Evolutionary conservation across 768 basidiomycete species (phyloP).

Genomic region (Trametes coccinea): DNA sequence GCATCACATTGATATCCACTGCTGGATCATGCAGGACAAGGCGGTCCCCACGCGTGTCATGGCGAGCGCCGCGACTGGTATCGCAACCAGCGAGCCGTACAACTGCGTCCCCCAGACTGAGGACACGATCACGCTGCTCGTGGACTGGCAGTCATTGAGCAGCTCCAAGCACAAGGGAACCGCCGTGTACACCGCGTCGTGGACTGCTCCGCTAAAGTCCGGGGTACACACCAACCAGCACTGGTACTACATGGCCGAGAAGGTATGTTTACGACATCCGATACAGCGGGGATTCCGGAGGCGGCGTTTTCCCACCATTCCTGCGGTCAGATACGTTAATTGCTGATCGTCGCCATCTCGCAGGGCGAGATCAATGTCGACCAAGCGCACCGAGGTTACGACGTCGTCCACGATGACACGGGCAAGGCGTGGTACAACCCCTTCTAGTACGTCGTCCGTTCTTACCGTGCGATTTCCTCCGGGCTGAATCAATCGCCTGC

Average conservation of each 20-base stretch:
- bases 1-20: conserved; percentile 89
- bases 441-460: conserved; percentile 67
- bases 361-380: conserved; percentile 92
- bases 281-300: not conserved
- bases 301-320: not conserved
- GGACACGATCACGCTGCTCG: conserved; percentile 92
- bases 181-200: conserved; percentile 90
- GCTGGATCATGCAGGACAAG: conserved; percentile 78
- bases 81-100: conserved; percentile 86
- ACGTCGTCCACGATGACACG: conserved; percentile 80
- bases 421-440: conserved; percentile 89
- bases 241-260: conserved; percentile 96
- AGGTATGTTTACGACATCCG: conserved; percentile 43
- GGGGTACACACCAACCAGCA: conserved; percentile 91
- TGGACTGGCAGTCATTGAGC: conserved; percentile 86
- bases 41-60: conserved; percentile 83
- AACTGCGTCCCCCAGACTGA: conserved; percentile 86
- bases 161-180: conserved; percentile 80
- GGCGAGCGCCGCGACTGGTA: conserved; percentile 88
- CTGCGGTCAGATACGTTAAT: not conserved
- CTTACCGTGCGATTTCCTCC: conserved; percentile 12
- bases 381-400: conserved; percentile 93
- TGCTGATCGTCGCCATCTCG: conserved; percentile 8
- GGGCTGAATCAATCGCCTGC: conserved; percentile 14
- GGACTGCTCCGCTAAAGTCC: conserved; percentile 89